These are phyloP conservation scores for Candida khao-thaluensis DNA, from an alignment of 805 yeast species.

Conservation along the genomic window DNA sequence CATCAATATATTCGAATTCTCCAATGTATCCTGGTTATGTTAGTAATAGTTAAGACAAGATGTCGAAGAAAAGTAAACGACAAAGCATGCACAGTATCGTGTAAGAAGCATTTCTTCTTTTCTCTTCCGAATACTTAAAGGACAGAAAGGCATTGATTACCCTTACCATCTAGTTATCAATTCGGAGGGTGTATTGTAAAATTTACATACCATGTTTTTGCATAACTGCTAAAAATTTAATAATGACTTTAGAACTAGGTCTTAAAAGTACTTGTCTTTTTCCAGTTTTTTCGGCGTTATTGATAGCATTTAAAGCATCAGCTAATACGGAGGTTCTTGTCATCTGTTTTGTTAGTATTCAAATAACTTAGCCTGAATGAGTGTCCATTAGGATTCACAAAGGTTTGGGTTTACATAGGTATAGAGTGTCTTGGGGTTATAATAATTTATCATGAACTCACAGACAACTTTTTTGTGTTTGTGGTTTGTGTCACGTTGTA, in stretches of 20 bases:
- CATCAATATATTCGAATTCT: slow-evolving; percentile 97
- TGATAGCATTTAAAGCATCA: slow-evolving; percentile 96
- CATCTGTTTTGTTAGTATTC: slow-evolving; percentile 49
- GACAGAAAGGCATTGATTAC: slow-evolving; percentile 91
- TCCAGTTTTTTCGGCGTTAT: slow-evolving; percentile 99
- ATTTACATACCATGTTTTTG: slow-evolving; percentile 70
- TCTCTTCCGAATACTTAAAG: slow-evolving; percentile 95
- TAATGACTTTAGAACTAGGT: slow-evolving; percentile 97
- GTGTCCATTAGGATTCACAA: slow-evolving; percentile 28
- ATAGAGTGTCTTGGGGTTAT: slow-evolving; percentile 9
- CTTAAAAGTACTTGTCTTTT: slow-evolving; percentile 97
- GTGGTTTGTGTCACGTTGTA: no score
- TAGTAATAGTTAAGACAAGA: slow-evolving; percentile 20
- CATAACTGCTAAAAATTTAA: slow-evolving; percentile 94
- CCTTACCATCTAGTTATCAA: slow-evolving; percentile 98
- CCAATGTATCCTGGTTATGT: slow-evolving; percentile 74
- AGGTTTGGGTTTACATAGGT: slow-evolving; percentile 6
- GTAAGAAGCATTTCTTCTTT: slow-evolving; percentile 64
- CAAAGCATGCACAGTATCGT: slow-evolving; percentile 43
- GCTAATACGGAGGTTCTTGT: slow-evolving; percentile 98
- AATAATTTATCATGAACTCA: slow-evolving; percentile 1
- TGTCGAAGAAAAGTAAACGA: slow-evolving; percentile 75
- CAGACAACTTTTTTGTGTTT: no score
- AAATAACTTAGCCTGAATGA: slow-evolving; percentile 31
- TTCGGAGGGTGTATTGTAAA: slow-evolving; percentile 52